Percentiles rank a stretch among this genome's conserved stretches.
phyloP scores from a whole-genome alignment of 306 rosid species.

The Casuarina equisetifolia region DNA sequence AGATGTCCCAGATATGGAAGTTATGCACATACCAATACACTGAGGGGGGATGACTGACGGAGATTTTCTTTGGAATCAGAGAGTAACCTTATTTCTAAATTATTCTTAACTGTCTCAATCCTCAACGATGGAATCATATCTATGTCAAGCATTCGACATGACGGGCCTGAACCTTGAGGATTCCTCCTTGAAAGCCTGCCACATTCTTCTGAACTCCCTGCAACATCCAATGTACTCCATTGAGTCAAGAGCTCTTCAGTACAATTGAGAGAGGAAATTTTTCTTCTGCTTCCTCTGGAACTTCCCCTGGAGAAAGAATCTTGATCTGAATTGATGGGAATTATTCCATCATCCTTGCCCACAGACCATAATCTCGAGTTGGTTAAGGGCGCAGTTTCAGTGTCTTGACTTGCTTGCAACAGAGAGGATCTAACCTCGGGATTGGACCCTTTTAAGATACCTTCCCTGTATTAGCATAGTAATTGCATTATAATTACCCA shows the following conservation, averaged over 20 bases:
- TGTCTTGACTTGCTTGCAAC: slow-evolving; percentile 31
- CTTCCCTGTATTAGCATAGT: slow-evolving; percentile 36
- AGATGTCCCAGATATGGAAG: background rate
- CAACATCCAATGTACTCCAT: slow-evolving; percentile 21
- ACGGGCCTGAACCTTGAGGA: slow-evolving; percentile 35
- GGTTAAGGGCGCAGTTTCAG: slow-evolving; percentile 25
- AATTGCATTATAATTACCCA: slow-evolving; percentile 26
- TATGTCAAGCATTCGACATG: slow-evolving; percentile 29
- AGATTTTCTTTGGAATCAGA: slow-evolving; percentile 32
- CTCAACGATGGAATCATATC: slow-evolving; percentile 29
- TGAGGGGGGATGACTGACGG: slow-evolving; percentile 50
- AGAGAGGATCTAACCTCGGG: slow-evolving; percentile 36
- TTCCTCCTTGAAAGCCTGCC: slow-evolving; percentile 37
- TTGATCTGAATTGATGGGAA: slow-evolving; percentile 38
- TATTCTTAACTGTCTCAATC: slow-evolving; percentile 38
- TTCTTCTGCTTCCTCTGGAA: slow-evolving; percentile 26
- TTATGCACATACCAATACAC: slow-evolving; percentile 46
- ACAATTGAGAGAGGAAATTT: slow-evolving; percentile 42
- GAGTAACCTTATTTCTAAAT: slow-evolving; percentile 20
- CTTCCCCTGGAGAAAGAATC: slow-evolving; percentile 35
- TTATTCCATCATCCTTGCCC: slow-evolving; percentile 19
- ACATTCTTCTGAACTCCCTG: slow-evolving; percentile 32
- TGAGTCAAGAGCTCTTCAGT: slow-evolving; percentile 34
- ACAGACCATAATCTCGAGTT: slow-evolving; percentile 43
- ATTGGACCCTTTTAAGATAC: slow-evolving; percentile 32